Conservation (phyloP, 1,139 yeast genomes). For the Zygoascus sp. region DNA sequence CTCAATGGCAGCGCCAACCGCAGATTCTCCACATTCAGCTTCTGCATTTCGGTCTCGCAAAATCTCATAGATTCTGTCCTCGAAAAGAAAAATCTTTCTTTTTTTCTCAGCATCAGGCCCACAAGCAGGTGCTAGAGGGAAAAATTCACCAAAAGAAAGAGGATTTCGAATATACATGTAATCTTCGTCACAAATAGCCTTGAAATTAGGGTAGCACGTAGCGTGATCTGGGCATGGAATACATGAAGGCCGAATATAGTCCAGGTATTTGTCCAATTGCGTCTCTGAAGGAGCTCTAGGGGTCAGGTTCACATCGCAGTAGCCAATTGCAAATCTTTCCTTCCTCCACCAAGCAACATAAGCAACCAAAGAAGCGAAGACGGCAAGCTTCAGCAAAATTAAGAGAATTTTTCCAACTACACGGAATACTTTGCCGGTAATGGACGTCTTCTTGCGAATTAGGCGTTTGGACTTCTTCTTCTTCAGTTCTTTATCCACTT, state of each 20-base stretch:
- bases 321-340: slow-evolving; percentile 33
- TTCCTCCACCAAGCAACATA: slow-evolving; percentile 32
- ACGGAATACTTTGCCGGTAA: background rate
- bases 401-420: background rate
- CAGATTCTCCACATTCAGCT: slow-evolving; percentile 56
- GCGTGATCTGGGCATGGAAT: slow-evolving; percentile 79
- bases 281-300: slow-evolving; percentile 15
- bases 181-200: slow-evolving; percentile 65
- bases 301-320: slow-evolving; percentile 33
- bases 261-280: slow-evolving; percentile 19
- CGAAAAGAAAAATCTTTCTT: slow-evolving; percentile 61
- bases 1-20: slow-evolving; percentile 35
- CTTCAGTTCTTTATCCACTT: slow-evolving; percentile 11
- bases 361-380: slow-evolving; percentile 19
- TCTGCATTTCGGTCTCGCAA: slow-evolving; percentile 68
- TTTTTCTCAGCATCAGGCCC: slow-evolving; percentile 74
- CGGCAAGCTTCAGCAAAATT: slow-evolving; percentile 8
- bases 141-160: slow-evolving; percentile 49
- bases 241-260: slow-evolving; percentile 57
- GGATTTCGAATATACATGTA: slow-evolving; percentile 55
- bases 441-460: slow-evolving; percentile 10
- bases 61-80: slow-evolving; percentile 61
- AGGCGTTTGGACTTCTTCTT: slow-evolving; percentile 14
- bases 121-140: slow-evolving; percentile 64
- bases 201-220: slow-evolving; percentile 57